A percentile compares a stretch with the other conserved stretches of the same genome.
phyloP scores from a whole-genome alignment of 208 protist genomes.

The Wallacemonas sp. region DNA sequence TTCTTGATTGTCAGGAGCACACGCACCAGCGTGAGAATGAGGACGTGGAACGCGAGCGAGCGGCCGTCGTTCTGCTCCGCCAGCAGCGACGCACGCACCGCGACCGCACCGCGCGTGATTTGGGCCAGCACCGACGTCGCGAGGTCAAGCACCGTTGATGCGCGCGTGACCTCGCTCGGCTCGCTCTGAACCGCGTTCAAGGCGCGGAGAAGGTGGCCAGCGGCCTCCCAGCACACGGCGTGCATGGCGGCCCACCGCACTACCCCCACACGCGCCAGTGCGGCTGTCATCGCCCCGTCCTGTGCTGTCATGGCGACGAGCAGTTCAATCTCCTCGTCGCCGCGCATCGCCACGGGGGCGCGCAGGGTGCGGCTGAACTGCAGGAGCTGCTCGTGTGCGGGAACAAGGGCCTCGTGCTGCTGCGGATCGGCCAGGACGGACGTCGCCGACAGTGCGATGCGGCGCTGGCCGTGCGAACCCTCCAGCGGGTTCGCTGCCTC shows the following conservation, averaged over 20 bases:
- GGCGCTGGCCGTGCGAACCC: constrained; percentile 26
- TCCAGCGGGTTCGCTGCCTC: background rate
- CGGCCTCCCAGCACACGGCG: constrained; percentile 33
- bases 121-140: constrained; percentile 11
- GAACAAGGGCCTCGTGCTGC: constrained; percentile 18
- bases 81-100: constrained; percentile 3
- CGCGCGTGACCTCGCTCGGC: no score
- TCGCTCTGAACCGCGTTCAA: constrained; percentile 15
- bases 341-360: constrained; percentile 36
- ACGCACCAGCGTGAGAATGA: constrained; percentile 38
- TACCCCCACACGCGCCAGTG: background rate
- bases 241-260: constrained; percentile 30
- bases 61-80: constrained; percentile 19
- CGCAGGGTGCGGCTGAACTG: constrained; percentile 46
- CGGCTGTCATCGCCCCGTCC: constrained; percentile 8
- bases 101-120: constrained; percentile 10
- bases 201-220: constrained; percentile 26
- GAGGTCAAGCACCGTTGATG: no score
- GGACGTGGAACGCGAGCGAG: constrained; percentile 26
- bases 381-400: constrained; percentile 46
- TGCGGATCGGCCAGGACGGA: background rate
- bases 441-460: constrained; percentile 26
- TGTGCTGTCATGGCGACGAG: constrained; percentile 20
- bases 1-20: constrained; percentile 20
- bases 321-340: constrained; percentile 46